Conservation (phyloP, 2,329 filamentous ascomycete species). For the Coniochaeta prunicola region DNA sequence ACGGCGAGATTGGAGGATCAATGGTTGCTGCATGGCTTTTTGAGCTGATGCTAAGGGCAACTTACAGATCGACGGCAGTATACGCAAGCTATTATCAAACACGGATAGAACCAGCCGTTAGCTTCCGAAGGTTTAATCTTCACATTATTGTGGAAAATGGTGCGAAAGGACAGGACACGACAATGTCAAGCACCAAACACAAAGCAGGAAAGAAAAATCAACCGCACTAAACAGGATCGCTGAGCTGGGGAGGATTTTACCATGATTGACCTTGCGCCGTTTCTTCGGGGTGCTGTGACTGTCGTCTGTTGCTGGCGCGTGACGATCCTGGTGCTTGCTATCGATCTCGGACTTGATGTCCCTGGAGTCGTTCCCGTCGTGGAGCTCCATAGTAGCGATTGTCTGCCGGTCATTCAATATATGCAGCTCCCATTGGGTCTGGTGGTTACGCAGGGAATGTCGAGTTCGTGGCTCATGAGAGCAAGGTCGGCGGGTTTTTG, state of each 20-base stretch:
- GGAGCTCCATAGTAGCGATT: constrained; percentile 24
- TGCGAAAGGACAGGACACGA: constrained; percentile 11
- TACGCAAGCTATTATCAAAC: constrained; percentile 64
- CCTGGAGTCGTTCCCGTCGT: constrained; percentile 29
- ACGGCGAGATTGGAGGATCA: constrained; percentile 12
- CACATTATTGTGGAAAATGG: not conserved
- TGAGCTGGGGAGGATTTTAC: constrained; percentile 39
- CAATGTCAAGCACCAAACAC: not conserved
- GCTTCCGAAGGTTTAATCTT: not conserved
- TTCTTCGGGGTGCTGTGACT: constrained; percentile 63
- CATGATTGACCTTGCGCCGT: constrained; percentile 83
- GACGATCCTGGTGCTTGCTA: constrained; percentile 25
- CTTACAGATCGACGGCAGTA: constrained; percentile 88
- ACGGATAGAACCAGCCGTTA: constrained; percentile 15
- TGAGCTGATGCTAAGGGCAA: constrained; percentile 22
- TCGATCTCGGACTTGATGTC: constrained; percentile 30
- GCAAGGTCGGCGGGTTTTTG: constrained; percentile 32
- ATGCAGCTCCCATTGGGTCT: constrained; percentile 33
- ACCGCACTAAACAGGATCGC: constrained; percentile 5
- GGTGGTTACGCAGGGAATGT: constrained; percentile 35
- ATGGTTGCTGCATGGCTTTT: constrained; percentile 10
- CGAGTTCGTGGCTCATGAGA: constrained; percentile 33
- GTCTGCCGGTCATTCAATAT: constrained; percentile 25
- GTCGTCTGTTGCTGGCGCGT: constrained; percentile 19
- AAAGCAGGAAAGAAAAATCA: not conserved